A percentile compares a stretch with the other conserved stretches of the same genome.
phyloP scores from a whole-genome alignment of 1,284 basidiomycete genomes.

The Tranzscheliella williamsii region DNA sequence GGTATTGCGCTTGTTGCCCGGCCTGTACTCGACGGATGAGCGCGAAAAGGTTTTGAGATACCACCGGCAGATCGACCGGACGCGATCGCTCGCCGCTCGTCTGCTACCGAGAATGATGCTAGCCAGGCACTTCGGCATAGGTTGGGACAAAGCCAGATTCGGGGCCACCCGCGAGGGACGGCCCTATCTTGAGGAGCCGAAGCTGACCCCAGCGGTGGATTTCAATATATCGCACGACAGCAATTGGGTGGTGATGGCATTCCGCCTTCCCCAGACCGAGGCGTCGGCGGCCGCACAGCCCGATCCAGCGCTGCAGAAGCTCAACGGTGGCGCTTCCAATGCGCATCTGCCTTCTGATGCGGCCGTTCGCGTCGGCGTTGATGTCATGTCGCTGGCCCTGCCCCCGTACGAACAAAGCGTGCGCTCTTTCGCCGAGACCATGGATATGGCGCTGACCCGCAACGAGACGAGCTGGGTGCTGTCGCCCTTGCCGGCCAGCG shows the following conservation, averaged over 20 bases:
- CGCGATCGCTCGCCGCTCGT: conserved; percentile 34
- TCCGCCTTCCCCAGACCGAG: neutral
- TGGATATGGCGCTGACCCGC: conserved; percentile 49
- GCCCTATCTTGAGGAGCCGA: conserved; percentile 14
- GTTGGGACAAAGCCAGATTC: conserved; percentile 7
- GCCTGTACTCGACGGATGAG: conserved; percentile 5
- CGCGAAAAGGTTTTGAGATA: conserved; percentile 32
- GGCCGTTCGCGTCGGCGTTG: conserved; percentile 35
- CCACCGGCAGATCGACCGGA: conserved; percentile 34
- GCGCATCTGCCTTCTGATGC: neutral
- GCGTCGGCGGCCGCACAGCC: neutral
- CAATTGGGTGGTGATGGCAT: conserved; percentile 56
- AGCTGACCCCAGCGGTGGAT: conserved; percentile 13
- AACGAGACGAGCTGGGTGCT: conserved; percentile 41
- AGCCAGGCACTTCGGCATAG: conserved; percentile 1
- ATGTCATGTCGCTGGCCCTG: conserved; percentile 52
- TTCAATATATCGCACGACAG: conserved; percentile 56
- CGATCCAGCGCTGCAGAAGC: too few species aligned
- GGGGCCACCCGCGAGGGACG: conserved; percentile 19
- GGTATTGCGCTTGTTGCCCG: conserved; percentile 12
- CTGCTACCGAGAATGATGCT: conserved; percentile 33
- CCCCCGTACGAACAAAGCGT: conserved; percentile 44
- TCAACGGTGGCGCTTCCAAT: neutral
- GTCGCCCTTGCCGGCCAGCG: neutral
- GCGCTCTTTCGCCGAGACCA: conserved; percentile 43